Conservation (phyloP, 331 rosid genomes). For the Rhamnella rubrinervis region DNA sequence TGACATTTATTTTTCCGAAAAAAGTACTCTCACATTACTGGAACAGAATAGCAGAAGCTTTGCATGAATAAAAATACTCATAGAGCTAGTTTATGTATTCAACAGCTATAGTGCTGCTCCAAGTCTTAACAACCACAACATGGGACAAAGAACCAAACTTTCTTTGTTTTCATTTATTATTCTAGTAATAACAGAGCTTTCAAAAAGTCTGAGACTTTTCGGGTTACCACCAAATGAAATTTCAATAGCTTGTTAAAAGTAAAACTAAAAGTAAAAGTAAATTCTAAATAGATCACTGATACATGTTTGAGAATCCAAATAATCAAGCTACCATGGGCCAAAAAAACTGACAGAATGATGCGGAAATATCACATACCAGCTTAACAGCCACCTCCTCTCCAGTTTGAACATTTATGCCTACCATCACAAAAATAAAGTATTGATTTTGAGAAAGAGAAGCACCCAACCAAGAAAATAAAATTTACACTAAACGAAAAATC, state of each 20-base stretch:
- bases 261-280: not conserved
- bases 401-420: conserved; percentile 85
- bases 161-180: conserved; percentile 2
- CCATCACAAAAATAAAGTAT: conserved; percentile 23
- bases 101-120: conserved; percentile 6
- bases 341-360: not conserved
- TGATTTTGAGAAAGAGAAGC: not conserved
- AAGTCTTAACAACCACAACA: conserved; percentile 3
- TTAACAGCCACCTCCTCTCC: conserved; percentile 99
- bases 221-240: not conserved
- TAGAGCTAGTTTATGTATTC: not conserved
- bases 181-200: not conserved
- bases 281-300: not conserved
- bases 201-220: not conserved
- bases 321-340: not conserved
- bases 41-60: not conserved
- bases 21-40: not conserved
- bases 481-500: conserved; percentile 19
- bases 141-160: not conserved
- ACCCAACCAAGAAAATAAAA: conserved; percentile 3
- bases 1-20: not conserved
- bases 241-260: not conserved
- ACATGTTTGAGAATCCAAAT: not conserved
- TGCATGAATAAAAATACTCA: conserved; percentile 1
- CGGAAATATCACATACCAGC: conserved; percentile 65